Base-by-base conservation (phyloP, 2,329 filamentous ascomycete genomes). In the Microdochium nivale region DNA sequence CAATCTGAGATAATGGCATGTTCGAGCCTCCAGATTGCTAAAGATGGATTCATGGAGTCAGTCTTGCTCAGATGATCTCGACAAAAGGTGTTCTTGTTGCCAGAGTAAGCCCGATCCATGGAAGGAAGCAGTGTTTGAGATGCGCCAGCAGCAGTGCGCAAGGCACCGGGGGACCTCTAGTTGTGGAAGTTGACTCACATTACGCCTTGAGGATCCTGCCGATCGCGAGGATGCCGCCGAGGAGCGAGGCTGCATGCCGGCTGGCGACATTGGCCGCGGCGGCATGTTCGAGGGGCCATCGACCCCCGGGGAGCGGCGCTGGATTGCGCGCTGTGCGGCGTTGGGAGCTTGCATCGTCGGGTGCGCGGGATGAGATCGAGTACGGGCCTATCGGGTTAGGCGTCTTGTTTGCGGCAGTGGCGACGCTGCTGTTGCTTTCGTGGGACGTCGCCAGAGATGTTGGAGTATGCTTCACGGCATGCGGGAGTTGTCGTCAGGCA, bases 1-100 rank as follows among this genome's bases (percentile, higher is more conserved):
- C 94, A 70, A 99, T 99, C 69, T 96, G 92, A 50, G 92, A 96
- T 59, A 99, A 80, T 60, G 80, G 79, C 63, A 81, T 89, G 77
- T 76, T 88, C 75, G 74, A 84, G 74, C 70, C 83, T 75, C 86
- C 87, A 63, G 72, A 72, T 52, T 65, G 64, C 64, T 70, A 44
- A 5, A 23, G 16, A 19, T 3, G 7, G 19, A 11, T 4, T 3
- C 19, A 11, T 21, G 14, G 19, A 24, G 40, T 44, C 40, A 44
- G 40, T 19, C 40, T 44, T 21, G 19, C n/a, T n/a, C 11, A 30
- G 27, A 30, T 19, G 3, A 24, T 21, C 21, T 19, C 23, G 16
- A 23, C 19, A 19, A 44, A n/a, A n/a, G n/a, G n/a, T n/a, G n/a
- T n/a, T 11, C n/a, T 44, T 11, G 33, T 24, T 13, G 40, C 40